Evolutionary conservation across 179 eudicot species (phyloP), one percentile per base, ranked within the genome.

Genomic region (Vitellaria paradoxa): DNA sequence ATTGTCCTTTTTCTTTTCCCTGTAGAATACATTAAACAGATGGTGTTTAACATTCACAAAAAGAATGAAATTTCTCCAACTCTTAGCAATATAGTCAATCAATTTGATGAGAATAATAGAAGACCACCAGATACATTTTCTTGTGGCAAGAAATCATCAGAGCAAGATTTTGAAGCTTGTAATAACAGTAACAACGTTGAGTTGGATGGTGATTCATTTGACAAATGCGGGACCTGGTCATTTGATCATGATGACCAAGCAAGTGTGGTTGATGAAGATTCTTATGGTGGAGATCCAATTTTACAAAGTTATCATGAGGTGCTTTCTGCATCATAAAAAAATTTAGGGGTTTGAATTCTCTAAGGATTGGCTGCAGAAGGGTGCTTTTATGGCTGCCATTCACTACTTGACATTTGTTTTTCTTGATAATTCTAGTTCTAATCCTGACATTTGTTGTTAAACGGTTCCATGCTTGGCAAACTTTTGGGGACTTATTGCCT

Each of bases 31-130:
- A 77, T 91, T 76, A 92, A 93, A 78, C 88, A 86, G 79, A 96
- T 96, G 94, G 88, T 87, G 74, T 68, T 61, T 40, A 81, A 87
- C 77, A 82, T 92, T 86, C 81, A 79, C 12, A 72, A 40, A 45
- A 83, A 82, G 82, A 78, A 83, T 66, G 92, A 90, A 67, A 93
- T 96, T 64, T 87, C 91, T 47, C 98, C 99, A 50, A 88, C 90
- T 9, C 78, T 79, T 7, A 72, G 75, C 63, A 15, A 72, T 55
- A 91, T 95, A 64, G 83, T 91, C 68, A 77, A 86, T 78, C 92
- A 81, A 77, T 89, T 95, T 71, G 97, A 85, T 70, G 87, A 85
- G 72, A 82, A 77, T 75, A 86, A 80, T 79, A 78, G 76, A 83
- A 85, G 88, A 65, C 82, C 85, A 23, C 45, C 85, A 46, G 79